These are phyloP conservation scores for Cadophora sp. DNA, from an alignment of 2,329 filamentous ascomycete genomes.

Conservation along the genomic window DNA sequence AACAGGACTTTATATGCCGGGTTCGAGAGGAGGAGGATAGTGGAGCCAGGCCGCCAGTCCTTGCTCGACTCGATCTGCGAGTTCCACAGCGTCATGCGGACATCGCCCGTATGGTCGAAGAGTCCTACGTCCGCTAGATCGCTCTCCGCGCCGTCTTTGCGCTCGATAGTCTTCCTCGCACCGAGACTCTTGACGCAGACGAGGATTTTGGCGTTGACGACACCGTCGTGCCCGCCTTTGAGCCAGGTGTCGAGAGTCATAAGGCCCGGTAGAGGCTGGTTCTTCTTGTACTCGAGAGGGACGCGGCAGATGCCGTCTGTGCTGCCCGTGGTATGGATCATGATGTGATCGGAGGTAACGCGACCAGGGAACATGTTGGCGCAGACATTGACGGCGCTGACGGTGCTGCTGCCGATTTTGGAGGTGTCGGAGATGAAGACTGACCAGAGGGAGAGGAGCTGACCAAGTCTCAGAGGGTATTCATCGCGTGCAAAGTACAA, in stretches of 20 bases:
- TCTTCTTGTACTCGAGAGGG: slow-evolving; percentile 53
- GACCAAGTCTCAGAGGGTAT: slow-evolving; percentile 57
- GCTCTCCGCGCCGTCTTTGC: slow-evolving; percentile 50
- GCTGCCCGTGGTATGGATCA: slow-evolving; percentile 57
- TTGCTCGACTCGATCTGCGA: slow-evolving; percentile 54
- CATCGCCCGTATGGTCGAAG: slow-evolving; percentile 64
- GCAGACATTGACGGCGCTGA: slow-evolving; percentile 49
- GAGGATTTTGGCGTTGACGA: slow-evolving; percentile 57
- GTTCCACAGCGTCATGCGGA: slow-evolving; percentile 61
- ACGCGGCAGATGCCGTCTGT: slow-evolving; percentile 52
- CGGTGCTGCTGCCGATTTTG: slow-evolving; percentile 52
- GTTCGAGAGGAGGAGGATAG: slow-evolving; percentile 56
- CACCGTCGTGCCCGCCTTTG: slow-evolving; percentile 58
- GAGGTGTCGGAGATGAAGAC: slow-evolving; percentile 57
- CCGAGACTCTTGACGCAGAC: slow-evolving; percentile 65
- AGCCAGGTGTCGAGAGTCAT: slow-evolving; percentile 64
- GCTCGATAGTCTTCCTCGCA: slow-evolving; percentile 56
- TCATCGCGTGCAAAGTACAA: slow-evolving; percentile 55
- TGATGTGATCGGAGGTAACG: slow-evolving; percentile 59
- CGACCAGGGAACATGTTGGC: slow-evolving; percentile 65
- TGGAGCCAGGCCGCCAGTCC: slow-evolving; percentile 55
- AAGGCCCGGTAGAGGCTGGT: slow-evolving; percentile 51
- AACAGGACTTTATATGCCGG: slow-evolving; percentile 40
- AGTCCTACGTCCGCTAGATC: slow-evolving; percentile 58
- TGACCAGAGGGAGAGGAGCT: slow-evolving; percentile 63